phyloP scores from a whole-genome alignment of 1,284 basidiomycete genomes.

The Austroboletus rostrupii region DNA sequence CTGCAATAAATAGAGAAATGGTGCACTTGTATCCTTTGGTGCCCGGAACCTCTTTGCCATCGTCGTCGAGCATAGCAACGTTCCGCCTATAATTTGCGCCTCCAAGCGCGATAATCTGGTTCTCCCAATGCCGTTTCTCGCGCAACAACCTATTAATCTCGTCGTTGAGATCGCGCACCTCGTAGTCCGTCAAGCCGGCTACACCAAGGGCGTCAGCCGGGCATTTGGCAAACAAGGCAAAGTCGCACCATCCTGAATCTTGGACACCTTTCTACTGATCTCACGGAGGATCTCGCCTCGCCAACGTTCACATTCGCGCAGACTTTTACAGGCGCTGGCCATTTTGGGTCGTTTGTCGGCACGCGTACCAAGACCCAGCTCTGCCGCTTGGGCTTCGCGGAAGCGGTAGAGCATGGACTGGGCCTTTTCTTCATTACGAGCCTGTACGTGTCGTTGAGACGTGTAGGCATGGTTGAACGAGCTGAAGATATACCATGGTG shows the following conservation, averaged over 20 bases:
- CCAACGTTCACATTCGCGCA: conserved; percentile 95
- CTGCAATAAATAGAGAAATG: no score
- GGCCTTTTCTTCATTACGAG: conserved; percentile 95
- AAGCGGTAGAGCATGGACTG: conserved; percentile 99
- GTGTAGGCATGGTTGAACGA: not conserved
- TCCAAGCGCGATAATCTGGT: conserved; percentile 91
- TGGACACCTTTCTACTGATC: conserved; percentile 93
- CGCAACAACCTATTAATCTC: conserved; percentile 96
- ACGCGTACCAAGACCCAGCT: conserved; percentile 85
- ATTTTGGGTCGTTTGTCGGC: conserved; percentile 83
- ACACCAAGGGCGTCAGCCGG: not conserved
- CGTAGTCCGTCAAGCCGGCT: conserved; percentile 94
- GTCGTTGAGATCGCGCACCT: conserved; percentile 87
- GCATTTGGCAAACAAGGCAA: no score
- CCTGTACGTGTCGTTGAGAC: conserved; percentile 41
- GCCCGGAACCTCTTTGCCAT: conserved; percentile 91
- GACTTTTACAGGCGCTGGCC: conserved; percentile 85
- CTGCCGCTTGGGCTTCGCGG: conserved; percentile 92
- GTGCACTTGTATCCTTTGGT: conserved; percentile 97
- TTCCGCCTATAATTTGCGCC: conserved; percentile 95
- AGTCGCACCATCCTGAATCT: conserved; percentile 90
- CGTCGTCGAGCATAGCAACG: conserved; percentile 88
- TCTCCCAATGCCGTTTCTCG: conserved; percentile 97
- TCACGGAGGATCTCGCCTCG: conserved; percentile 92
- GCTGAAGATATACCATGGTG: conserved; percentile 15